These are phyloP conservation scores for Coccinonectria pachysandricola DNA, from an alignment of 2,329 filamentous ascomycete species.

Conservation along the genomic window DNA sequence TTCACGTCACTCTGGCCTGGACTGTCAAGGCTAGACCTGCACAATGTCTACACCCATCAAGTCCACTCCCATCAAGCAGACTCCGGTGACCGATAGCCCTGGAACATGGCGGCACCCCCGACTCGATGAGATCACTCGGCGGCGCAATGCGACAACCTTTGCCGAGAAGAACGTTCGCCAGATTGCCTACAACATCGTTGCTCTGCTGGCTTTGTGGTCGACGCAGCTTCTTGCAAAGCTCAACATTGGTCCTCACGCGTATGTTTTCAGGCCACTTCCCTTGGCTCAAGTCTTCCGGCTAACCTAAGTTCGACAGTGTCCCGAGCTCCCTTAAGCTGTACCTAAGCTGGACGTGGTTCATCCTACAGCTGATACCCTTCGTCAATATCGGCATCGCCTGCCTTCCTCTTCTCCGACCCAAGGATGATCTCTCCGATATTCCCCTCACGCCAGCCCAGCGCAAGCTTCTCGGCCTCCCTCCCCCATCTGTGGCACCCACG, in stretches of 20 bases:
- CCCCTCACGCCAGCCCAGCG: slow-evolving; percentile 70
- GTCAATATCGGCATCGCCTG: slow-evolving; percentile 64
- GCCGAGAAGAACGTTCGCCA: slow-evolving; percentile 63
- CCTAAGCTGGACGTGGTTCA: slow-evolving; percentile 34
- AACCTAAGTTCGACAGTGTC: slow-evolving; percentile 19
- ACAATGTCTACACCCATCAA: slow-evolving; percentile 23
- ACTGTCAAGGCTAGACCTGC: background rate
- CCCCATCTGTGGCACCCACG: slow-evolving; percentile 51
- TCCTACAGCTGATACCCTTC: slow-evolving; percentile 46
- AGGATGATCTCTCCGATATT: slow-evolving; percentile 78
- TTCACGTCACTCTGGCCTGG: no score
- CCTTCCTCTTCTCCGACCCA: slow-evolving; percentile 59
- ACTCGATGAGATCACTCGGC: slow-evolving; percentile 73
- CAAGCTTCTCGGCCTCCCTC: slow-evolving; percentile 68
- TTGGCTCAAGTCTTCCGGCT: slow-evolving; percentile 6
- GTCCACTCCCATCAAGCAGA: slow-evolving; percentile 32
- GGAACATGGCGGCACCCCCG: slow-evolving; percentile 89
- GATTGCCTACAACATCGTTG: slow-evolving; percentile 56
- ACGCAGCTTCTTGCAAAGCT: slow-evolving; percentile 24
- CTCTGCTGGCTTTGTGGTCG: slow-evolving; percentile 31
- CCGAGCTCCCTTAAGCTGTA: slow-evolving; percentile 24
- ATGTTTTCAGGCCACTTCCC: slow-evolving; percentile 10
- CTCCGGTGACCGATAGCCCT: slow-evolving; percentile 41
- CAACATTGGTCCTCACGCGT: slow-evolving; percentile 31
- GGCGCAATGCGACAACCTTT: slow-evolving; percentile 71